Conservation (phyloP, 495 filamentous ascomycete species). For the Pseudoneurospora amorphoporcata region DNA sequence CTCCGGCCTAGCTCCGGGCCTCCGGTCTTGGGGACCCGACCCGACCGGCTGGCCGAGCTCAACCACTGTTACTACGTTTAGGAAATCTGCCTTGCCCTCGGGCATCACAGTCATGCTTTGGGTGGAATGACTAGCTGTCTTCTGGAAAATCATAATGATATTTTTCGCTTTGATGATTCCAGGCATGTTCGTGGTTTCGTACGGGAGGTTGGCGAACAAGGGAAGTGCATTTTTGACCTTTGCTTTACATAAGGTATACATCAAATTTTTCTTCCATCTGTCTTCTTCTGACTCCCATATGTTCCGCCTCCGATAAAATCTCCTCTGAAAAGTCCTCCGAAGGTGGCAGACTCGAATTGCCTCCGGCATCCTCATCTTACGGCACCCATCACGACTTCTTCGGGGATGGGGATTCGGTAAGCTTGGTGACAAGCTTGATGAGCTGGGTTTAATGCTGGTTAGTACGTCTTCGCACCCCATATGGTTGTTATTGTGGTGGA, state of each 20-base stretch:
- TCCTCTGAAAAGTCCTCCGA: background rate
- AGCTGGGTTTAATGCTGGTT: background rate
- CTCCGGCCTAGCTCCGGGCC: background rate
- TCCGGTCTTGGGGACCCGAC: background rate
- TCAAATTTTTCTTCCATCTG: background rate
- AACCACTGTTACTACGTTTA: background rate
- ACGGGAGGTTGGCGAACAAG: background rate
- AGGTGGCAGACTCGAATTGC: background rate
- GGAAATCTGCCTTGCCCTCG: background rate
- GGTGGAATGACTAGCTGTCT: background rate
- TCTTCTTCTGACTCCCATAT: background rate
- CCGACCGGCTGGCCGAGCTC: background rate
- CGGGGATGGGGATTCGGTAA: background rate
- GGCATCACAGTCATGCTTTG: accelerated
- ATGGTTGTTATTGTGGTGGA: no score
- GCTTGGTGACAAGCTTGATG: background rate
- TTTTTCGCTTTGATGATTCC: background rate
- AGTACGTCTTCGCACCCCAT: background rate
- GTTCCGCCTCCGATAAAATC: background rate
- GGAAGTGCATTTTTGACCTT: background rate
- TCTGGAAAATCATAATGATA: background rate
- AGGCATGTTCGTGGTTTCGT: background rate
- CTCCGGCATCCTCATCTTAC: background rate
- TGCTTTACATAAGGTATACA: no score
- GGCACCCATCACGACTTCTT: background rate